These are phyloP conservation scores for Trypanosoma melophagium DNA, from an alignment of 208 protist species.

Conservation along the genomic window DNA sequence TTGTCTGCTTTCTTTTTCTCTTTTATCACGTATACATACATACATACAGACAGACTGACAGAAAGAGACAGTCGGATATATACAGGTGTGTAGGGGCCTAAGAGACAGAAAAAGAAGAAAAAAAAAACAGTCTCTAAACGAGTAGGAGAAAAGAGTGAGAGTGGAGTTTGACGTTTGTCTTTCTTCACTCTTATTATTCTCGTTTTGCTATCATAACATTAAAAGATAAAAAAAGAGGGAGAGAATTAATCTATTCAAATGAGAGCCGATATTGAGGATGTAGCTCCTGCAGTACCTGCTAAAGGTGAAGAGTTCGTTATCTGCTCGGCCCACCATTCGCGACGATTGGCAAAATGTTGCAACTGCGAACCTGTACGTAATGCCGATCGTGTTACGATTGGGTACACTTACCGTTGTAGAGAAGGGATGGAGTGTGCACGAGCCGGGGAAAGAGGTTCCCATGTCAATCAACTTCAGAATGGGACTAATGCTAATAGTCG, in stretches of 20 bases:
- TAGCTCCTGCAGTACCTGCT: conserved; percentile 3
- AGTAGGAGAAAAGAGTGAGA: too few species aligned
- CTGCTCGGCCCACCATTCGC: conserved; percentile 51
- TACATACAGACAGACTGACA: too few species aligned
- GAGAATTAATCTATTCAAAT: conserved; percentile 6
- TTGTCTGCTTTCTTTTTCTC: neutral
- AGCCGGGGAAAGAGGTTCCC: neutral
- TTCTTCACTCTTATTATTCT: neutral
- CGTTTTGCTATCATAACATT: neutral
- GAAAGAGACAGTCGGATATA: too few species aligned
- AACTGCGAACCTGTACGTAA: conserved; percentile 49
- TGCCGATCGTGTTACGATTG: conserved; percentile 65
- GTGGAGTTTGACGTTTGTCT: neutral
- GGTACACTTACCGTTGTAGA: conserved; percentile 58
- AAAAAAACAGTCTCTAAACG: too few species aligned
- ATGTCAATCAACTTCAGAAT: neutral
- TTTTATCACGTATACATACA: too few species aligned
- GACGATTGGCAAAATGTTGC: conserved; percentile 56
- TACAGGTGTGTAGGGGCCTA: too few species aligned
- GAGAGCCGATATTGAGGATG: conserved; percentile 16
- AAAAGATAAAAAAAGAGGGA: neutral
- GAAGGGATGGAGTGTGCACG: conserved; percentile 36
- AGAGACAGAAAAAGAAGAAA: too few species aligned
- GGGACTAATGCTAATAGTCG: conserved; percentile 1
- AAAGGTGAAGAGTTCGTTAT: conserved; percentile 39